These are phyloP conservation scores for Trichoderma semiorbis DNA, from an alignment of 2,329 filamentous ascomycete species.

Conservation along the genomic window DNA sequence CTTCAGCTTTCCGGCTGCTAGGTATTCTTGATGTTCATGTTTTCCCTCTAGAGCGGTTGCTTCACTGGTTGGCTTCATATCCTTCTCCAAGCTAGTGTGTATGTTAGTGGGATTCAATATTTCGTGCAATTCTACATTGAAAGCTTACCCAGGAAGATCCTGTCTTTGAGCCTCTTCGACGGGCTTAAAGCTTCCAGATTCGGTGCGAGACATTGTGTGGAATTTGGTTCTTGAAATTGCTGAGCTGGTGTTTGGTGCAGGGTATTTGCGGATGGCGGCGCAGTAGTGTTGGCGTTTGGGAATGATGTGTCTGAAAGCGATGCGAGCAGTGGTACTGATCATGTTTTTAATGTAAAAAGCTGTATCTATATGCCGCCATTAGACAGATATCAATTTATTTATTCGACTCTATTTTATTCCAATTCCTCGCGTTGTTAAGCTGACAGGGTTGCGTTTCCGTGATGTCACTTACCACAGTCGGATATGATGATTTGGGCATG, in stretches of 20 bases:
- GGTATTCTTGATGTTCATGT: slow-evolving; percentile 51
- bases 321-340: not conserved
- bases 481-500: not conserved
- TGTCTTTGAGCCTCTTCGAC: slow-evolving; percentile 35
- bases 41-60: slow-evolving; percentile 40
- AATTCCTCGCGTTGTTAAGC: too few relatives aligned
- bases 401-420: too few relatives aligned
- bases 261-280: not conserved
- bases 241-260: not conserved
- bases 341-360: not conserved
- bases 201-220: slow-evolving; percentile 16
- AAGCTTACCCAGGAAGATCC: slow-evolving; percentile 35
- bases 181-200: slow-evolving; percentile 21
- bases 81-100: slow-evolving; percentile 32
- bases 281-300: not conserved
- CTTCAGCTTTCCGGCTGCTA: slow-evolving; percentile 69
- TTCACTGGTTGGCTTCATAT: slow-evolving; percentile 40
- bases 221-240: slow-evolving; percentile 21
- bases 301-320: not conserved
- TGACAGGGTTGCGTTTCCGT: slow-evolving; percentile 8
- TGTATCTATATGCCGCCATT: too few relatives aligned
- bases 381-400: too few relatives aligned
- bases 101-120: not conserved
- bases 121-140: not conserved
- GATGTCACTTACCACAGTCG: not conserved